These are phyloP conservation scores for Solanum habrochaites DNA, from an alignment of 257 asterid species.

Conservation along the genomic window DNA sequence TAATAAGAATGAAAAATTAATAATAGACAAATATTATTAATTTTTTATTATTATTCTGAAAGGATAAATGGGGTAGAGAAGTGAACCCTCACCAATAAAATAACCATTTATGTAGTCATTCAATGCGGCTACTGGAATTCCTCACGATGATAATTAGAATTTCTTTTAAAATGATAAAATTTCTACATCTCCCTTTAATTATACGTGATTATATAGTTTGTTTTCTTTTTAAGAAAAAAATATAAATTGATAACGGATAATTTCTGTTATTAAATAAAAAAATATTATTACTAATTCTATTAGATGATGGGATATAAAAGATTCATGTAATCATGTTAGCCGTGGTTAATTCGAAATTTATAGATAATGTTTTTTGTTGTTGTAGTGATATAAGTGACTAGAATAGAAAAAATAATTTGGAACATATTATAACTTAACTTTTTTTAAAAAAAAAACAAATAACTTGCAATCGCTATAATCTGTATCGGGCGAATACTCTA, in stretches of 20 bases:
- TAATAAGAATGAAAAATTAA: too few relatives aligned
- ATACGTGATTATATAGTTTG: not conserved
- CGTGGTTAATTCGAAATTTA: not conserved
- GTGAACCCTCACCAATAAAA: not conserved
- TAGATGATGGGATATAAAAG: not conserved
- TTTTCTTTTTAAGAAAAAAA: not conserved
- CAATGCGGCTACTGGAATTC: too few relatives aligned
- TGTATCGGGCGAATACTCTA: too few relatives aligned
- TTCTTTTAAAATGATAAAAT: not conserved
- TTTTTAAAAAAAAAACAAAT: too few relatives aligned
- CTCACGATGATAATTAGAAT: not conserved
- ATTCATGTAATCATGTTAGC: not conserved
- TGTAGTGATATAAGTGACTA: not conserved
- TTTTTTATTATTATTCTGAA: too few relatives aligned
- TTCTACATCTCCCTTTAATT: not conserved
- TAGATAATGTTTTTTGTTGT: not conserved
- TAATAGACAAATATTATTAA: too few relatives aligned
- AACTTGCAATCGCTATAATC: fast-evolving
- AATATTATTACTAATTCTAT: not conserved
- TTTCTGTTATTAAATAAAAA: not conserved
- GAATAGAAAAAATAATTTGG: not conserved
- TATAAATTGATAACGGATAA: not conserved
- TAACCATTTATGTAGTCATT: too few relatives aligned
- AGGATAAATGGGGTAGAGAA: not conserved
- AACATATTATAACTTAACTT: not conserved